phyloP scores from a whole-genome alignment of 768 basidiomycete genomes.

The Dacryopinax primogenitus region DNA sequence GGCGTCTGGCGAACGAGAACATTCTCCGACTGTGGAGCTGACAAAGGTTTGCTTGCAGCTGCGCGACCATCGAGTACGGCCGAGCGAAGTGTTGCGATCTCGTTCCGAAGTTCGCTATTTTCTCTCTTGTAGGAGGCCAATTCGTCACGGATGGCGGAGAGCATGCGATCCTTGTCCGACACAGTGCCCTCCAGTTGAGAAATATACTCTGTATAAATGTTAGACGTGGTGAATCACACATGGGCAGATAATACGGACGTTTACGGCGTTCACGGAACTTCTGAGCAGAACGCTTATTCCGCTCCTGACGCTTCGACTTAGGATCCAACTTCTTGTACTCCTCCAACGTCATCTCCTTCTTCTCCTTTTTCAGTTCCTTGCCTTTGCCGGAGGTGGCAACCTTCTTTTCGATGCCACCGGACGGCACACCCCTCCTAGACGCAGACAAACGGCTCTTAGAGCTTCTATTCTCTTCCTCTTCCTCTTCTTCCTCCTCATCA shows the following conservation, averaged over 20 bases:
- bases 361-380: constrained; percentile 32
- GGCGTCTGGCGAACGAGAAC: constrained; percentile 16
- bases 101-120: constrained; percentile 69
- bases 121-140: constrained; percentile 67
- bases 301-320: constrained; percentile 89
- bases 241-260: constrained; percentile 36
- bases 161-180: constrained; percentile 78
- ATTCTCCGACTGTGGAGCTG: constrained; percentile 29
- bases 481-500: constrained; percentile 23
- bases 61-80: constrained; percentile 57
- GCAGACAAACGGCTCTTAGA: constrained; percentile 12
- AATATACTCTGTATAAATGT: constrained; percentile 61
- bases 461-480: constrained; percentile 29
- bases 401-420: constrained; percentile 62
- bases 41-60: constrained; percentile 32
- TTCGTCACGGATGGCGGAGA: constrained; percentile 75
- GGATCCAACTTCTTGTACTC: constrained; percentile 90
- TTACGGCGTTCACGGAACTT: constrained; percentile 93
- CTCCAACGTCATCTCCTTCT: constrained; percentile 64
- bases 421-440: constrained; percentile 54
- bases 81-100: constrained; percentile 60
- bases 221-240: neutral
- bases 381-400: constrained; percentile 26
- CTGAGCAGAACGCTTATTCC: constrained; percentile 93
- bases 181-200: constrained; percentile 87